Base-by-base conservation (phyloP, 352 stramenopile species). In the Pythium sukuiense region DNA sequence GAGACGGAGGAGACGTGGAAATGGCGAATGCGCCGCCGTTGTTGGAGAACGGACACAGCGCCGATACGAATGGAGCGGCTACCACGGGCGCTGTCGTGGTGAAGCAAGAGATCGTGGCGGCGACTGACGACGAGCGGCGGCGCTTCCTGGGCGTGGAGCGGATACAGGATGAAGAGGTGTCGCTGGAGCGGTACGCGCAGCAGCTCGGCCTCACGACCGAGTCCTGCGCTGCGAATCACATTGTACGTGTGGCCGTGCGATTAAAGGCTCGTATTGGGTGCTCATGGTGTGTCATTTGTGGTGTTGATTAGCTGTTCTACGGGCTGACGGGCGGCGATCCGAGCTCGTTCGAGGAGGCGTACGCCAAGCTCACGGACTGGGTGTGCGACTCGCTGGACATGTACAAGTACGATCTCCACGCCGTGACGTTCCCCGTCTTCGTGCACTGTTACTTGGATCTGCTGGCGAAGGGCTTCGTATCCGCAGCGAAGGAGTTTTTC, bases 301-400 rank as follows among this genome's bases (percentile, higher is more conserved):
- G 43, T 11, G 33, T 6, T 30, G 8, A 63, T 35, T 60, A 92
- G 81, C 66, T 95, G 33, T 95, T 93, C 59, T 86, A 91, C 63
- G 85, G 83, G 27, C 73, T 95, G 35, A 83, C 80, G 1, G 68
- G 70, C 11, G 84, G 82, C 20, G 74, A 92, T 50, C 80, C 84
- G 5, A 62, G 63, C 26, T 71, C 73, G 26, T 95, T 91, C 63
- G 74, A 83, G n/a, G 79, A 89, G 6, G 81, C 83, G 59, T 95
- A 93, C 67, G 59, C 60, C 18, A 77, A 81, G 64, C 71, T 95
- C n/a, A 52, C 90, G 43, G 80, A 90, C 45, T 95, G 87, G 87
- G 88, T 95, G 53, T 87, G 80, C 71, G 93, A 92, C 67, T 89
- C 87, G 65, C 70, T 95, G 13, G 87, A 95, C 57, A 90, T 92